Conservation (phyloP, 257 asterid species). For the Ligustrum vulgare region DNA sequence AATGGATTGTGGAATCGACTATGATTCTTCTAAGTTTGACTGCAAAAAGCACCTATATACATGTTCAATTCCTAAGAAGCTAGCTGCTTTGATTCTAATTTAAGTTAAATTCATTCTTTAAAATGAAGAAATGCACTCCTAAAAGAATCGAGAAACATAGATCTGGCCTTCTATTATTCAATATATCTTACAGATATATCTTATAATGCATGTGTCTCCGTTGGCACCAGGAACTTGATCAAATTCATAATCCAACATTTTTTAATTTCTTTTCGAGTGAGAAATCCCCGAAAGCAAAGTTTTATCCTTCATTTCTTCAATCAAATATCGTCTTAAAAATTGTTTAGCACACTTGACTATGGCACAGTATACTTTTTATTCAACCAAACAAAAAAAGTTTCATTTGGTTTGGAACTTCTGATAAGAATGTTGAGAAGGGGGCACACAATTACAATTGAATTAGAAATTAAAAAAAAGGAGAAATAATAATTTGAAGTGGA, state of each 20-base stretch:
- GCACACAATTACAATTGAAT: too few species aligned
- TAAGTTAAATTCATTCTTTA: conserved; percentile 47
- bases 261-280: conserved; percentile 27
- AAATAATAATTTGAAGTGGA: too few species aligned
- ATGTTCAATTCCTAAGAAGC: background rate
- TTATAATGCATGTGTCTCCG: too few species aligned
- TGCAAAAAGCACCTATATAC: background rate
- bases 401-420: too few species aligned
- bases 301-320: background rate
- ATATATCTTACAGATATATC: background rate
- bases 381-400: background rate
- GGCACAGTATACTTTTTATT: background rate
- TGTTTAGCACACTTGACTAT: background rate
- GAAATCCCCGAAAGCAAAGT: conserved; percentile 3
- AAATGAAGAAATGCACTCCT: conserved; percentile 32
- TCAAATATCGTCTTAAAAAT: background rate
- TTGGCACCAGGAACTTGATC: too few species aligned
- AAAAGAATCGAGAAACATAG: background rate
- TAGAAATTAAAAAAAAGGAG: too few species aligned
- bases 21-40: background rate
- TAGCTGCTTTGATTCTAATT: conserved; percentile 58
- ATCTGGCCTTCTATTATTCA: background rate
- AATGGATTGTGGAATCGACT: conserved; percentile 31
- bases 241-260: conserved; percentile 13
- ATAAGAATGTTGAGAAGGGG: too few species aligned